phyloP scores from a whole-genome alignment of 176 grass and related monocot genomes.

The Sorghum bicolor region DNA sequence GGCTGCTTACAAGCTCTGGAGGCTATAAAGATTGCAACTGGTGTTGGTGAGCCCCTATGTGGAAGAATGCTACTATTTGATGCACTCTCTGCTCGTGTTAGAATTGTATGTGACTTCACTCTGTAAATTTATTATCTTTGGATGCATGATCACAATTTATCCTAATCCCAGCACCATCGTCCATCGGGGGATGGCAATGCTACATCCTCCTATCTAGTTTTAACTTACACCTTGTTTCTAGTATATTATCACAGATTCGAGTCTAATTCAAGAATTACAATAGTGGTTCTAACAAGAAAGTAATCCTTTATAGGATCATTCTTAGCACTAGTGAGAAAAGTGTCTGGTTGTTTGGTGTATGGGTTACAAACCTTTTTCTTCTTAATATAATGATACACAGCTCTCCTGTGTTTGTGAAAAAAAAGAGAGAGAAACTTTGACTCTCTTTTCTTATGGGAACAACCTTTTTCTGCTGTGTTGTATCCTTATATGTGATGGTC shows the following conservation, averaged over 20 bases:
- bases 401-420: too few species aligned
- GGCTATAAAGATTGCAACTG: conserved; percentile 81
- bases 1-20: conserved; percentile 97
- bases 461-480: neutral
- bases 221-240: neutral
- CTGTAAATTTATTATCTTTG: conserved; percentile 2
- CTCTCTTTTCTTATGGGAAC: neutral
- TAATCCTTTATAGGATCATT: neutral
- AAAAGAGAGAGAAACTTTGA: neutral
- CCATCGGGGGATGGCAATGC: neutral
- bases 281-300: neutral
- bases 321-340: neutral
- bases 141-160: neutral
- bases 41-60: conserved; percentile 84
- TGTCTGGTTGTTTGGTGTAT: too few species aligned
- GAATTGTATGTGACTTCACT: conserved; percentile 60
- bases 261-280: neutral
- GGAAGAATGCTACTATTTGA: conserved; percentile 96
- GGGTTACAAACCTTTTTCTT: too few species aligned
- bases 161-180: neutral
- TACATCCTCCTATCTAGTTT: neutral
- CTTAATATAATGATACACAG: too few species aligned
- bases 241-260: conserved; percentile 6
- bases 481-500: neutral
- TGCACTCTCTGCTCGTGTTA: conserved; percentile 66